phyloP scores from a whole-genome alignment of 2,329 filamentous ascomycete genomes.

The Sordariomycetes sp. region DNA sequence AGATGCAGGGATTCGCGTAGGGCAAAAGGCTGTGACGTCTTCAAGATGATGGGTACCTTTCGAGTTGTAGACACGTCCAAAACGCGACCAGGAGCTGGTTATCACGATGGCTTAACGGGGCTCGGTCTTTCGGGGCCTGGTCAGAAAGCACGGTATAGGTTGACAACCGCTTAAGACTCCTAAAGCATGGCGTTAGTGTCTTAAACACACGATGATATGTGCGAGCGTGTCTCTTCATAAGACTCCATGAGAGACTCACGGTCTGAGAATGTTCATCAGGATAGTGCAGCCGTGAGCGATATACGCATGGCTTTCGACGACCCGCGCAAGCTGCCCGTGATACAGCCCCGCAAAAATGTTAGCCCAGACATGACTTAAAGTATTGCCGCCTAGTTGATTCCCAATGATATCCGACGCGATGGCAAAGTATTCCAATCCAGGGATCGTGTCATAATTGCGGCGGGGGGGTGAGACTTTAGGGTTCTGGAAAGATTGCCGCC shows the following conservation, averaged over 20 bases:
- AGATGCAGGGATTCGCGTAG: background rate
- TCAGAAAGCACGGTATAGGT: background rate
- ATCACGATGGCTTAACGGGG: conserved; percentile 20
- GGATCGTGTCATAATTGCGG: conserved; percentile 72
- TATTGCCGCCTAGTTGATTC: conserved; percentile 63
- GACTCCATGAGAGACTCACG: conserved; percentile 34
- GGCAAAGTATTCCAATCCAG: conserved; percentile 81
- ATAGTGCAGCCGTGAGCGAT: conserved; percentile 43
- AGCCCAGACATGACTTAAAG: conserved; percentile 73
- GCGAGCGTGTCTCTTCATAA: conserved; percentile 17
- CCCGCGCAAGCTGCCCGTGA: conserved; percentile 73
- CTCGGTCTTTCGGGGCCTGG: background rate
- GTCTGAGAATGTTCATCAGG: conserved; percentile 61
- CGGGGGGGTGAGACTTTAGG: conserved; percentile 13
- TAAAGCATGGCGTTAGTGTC: background rate
- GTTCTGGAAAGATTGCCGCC: conserved; percentile 38
- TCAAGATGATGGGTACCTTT: conserved; percentile 46
- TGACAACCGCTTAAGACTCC: conserved; percentile 1
- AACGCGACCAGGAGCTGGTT: conserved; percentile 66
- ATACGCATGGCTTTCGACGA: conserved; percentile 67
- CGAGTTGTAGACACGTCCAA: conserved; percentile 88
- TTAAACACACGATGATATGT: background rate
- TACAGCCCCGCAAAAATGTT: conserved; percentile 79
- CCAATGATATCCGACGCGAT: conserved; percentile 79
- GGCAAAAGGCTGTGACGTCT: background rate